A percentile compares a stretch with the other conserved stretches of the same genome.
Conservation (phyloP, 2,329 filamentous ascomycete genomes). For the Pseudogymnoascus sp. region DNA sequence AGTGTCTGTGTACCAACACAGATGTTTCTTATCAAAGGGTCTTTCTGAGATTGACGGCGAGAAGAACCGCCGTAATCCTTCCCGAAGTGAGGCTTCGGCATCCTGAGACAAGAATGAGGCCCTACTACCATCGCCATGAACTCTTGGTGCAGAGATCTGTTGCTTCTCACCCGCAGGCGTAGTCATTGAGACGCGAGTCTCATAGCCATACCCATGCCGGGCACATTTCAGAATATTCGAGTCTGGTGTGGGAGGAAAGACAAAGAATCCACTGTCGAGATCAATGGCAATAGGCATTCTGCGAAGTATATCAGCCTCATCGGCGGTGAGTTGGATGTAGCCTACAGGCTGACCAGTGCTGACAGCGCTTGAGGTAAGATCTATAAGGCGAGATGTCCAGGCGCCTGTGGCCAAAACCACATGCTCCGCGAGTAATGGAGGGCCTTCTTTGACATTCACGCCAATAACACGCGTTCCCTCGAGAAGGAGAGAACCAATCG, state of each 20-base stretch:
- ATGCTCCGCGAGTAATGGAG: constrained; percentile 24
- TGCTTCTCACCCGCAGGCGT: constrained; percentile 13
- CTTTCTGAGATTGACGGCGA: constrained; percentile 34
- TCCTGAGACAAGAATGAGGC: constrained; percentile 35
- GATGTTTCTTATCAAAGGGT: constrained; percentile 41
- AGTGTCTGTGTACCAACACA: constrained; percentile 61
- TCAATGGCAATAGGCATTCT: constrained; percentile 63
- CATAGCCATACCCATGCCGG: constrained; percentile 51
- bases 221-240: constrained; percentile 50
- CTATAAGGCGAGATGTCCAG: background rate
- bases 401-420: constrained; percentile 8
- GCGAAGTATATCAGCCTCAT: constrained; percentile 56
- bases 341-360: constrained; percentile 56
- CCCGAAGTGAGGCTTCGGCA: constrained; percentile 43
- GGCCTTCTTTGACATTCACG: constrained; percentile 31
- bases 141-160: background rate
- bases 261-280: constrained; percentile 59
- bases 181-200: constrained; percentile 31
- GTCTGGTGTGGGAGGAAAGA: constrained; percentile 54
- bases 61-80: constrained; percentile 34
- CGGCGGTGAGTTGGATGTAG: constrained; percentile 52
- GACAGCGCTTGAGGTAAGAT: constrained; percentile 48
- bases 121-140: background rate
- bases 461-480: background rate
- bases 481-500: constrained; percentile 10